Conservation (phyloP, 257 asterid species). For the Przewalskia tangutica region DNA sequence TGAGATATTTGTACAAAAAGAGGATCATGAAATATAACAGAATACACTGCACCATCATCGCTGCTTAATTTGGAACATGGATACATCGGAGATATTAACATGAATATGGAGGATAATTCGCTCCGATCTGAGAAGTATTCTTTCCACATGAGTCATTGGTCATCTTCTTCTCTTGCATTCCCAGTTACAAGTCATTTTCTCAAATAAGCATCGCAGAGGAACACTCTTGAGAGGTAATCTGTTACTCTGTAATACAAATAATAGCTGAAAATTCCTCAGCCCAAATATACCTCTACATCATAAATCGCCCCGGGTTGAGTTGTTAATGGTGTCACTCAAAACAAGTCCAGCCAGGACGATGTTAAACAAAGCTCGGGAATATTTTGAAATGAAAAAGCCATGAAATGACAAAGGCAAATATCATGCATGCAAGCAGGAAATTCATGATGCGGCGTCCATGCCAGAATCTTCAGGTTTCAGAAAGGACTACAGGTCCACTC, state of each 20-base stretch:
- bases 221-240: neutral
- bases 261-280: neutral
- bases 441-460: slow-evolving; percentile 39
- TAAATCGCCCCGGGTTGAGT: neutral
- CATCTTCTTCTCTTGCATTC: neutral
- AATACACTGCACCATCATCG: neutral
- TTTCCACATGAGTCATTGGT: neutral
- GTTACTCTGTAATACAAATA: neutral
- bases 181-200: slow-evolving; percentile 1
- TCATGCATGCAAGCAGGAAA: slow-evolving; percentile 41
- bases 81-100: neutral
- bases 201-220: neutral
- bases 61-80: neutral
- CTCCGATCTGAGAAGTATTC: neutral
- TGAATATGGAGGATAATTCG: neutral
- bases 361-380: slow-evolving; percentile 12
- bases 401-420: slow-evolving; percentile 41
- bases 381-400: slow-evolving; percentile 47
- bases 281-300: slow-evolving; percentile 1
- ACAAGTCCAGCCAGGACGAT: neutral
- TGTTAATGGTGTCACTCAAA: neutral
- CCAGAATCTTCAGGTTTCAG: slow-evolving; percentile 26
- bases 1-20: neutral
- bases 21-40: neutral
- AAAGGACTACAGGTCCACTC: slow-evolving; percentile 13